A percentile compares a stretch with the other conserved stretches of the same genome.
Conservation (phyloP, 2,329 filamentous ascomycete genomes). For the Rhinocladiella similis region DNA sequence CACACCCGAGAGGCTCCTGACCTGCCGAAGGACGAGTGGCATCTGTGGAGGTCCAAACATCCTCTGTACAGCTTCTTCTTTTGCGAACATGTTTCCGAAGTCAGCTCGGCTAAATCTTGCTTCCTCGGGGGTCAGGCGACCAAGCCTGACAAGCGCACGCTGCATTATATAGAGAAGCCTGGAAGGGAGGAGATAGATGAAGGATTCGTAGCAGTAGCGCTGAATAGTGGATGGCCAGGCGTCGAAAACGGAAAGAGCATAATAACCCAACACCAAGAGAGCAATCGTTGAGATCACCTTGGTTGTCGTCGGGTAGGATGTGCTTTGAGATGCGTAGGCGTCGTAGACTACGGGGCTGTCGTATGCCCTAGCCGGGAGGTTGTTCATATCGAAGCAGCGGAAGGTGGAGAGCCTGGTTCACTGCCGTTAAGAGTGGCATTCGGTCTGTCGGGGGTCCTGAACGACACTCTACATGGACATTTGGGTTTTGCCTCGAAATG, state of each 20-base stretch:
- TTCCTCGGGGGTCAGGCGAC: slow-evolving; percentile 41
- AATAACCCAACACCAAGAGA: slow-evolving; percentile 32
- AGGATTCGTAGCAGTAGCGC: slow-evolving; percentile 37
- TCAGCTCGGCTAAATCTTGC: slow-evolving; percentile 24
- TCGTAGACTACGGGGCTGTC: slow-evolving; percentile 16
- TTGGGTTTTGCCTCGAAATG: background rate
- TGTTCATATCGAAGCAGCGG: slow-evolving; percentile 25
- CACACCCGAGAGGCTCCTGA: slow-evolving; percentile 58
- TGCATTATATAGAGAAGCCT: slow-evolving; percentile 48
- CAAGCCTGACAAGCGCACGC: slow-evolving; percentile 46
- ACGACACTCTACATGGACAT: background rate
- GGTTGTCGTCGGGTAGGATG: slow-evolving; percentile 15
- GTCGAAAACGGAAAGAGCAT: slow-evolving; percentile 43
- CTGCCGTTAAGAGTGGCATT: slow-evolving; percentile 9
- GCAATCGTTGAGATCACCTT: slow-evolving; percentile 24
- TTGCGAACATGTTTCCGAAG: slow-evolving; percentile 50
- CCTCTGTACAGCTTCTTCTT: slow-evolving; percentile 65
- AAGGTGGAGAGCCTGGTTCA: background rate
- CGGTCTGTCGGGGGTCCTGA: slow-evolving; percentile 4
- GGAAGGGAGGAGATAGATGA: slow-evolving; percentile 42
- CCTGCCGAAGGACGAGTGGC: slow-evolving; percentile 59
- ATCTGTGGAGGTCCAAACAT: slow-evolving; percentile 62
- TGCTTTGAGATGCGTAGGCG: slow-evolving; percentile 1
- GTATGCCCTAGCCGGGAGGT: slow-evolving; percentile 24
- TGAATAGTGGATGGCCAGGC: slow-evolving; percentile 28